Base-by-base conservation (phyloP, 73 alveolate species). In the Halteria grandinella region DNA sequence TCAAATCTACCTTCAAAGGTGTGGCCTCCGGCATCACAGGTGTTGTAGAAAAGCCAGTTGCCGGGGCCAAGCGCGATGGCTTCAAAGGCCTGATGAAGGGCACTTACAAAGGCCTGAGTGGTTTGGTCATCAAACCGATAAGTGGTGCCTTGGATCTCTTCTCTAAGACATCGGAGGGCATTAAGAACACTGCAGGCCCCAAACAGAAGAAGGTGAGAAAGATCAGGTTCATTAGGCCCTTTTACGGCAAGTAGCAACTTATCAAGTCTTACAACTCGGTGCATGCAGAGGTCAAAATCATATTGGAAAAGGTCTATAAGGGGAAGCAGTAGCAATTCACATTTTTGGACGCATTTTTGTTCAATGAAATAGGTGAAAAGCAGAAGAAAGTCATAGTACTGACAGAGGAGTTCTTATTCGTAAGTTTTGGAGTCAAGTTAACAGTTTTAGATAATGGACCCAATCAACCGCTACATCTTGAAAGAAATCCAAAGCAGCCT, bases 141-240 rank as follows among this genome's bases (percentile, higher is more conserved):
- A 66, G 91, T 27, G 98, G 98, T 12, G 93, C 89, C 17, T 50
- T 92, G 11, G 98, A 97, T 77, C 90, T 97, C 32, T 95, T 97
- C 20, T 89, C 98, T 5, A 97, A 97, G 79, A 95, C 99, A 18
- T 91, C 99, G 0, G 99, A 97, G 66, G 99, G 99, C 25, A 85
- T 97, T 12, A 97, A 94, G 60, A 95, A 97, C 89, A 92, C 97
- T 23, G 96, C 97, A 5, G 83, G 91, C 52, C 72, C 81, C n/a
- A 80, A 72, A 47, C 94, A 89, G 44, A 96, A 97, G 62, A 93
- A 90, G 64, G 92, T 81, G 37, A 64, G 57, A 7, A 71, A 51
- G 32, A 49, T 71, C 4, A 41, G 73, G 24, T 8, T 4, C 10
- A 51, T 51, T 29, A 51, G 84, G n/a, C 84, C 73, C 4, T 71